A percentile compares a stretch with the other conserved stretches of the same genome.
Conservation (phyloP, 2,329 filamentous ascomycete genomes). For the Cercospora citrullina region DNA sequence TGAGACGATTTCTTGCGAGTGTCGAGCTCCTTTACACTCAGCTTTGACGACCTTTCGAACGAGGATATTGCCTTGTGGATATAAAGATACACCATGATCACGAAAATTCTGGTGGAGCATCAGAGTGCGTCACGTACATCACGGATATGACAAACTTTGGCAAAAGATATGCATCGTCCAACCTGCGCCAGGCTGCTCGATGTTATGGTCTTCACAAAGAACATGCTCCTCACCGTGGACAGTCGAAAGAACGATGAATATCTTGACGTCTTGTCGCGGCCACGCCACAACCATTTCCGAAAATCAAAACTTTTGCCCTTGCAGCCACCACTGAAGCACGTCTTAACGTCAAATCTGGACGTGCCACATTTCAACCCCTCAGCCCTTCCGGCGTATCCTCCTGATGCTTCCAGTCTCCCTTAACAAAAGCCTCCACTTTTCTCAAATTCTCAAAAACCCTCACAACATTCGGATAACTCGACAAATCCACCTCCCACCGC, state of each 20-base stretch:
- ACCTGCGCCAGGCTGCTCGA: not conserved
- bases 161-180: not conserved
- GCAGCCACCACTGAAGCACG: not conserved
- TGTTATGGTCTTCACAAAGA: not conserved
- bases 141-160: not conserved
- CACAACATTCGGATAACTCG: slow-evolving; percentile 5
- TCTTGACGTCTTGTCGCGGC: not conserved
- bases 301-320: not conserved
- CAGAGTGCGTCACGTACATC: not conserved
- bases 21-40: not conserved
- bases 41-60: not conserved
- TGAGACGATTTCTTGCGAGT: not conserved
- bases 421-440: slow-evolving; percentile 5
- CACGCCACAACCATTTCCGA: not conserved
- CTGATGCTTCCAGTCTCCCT: slow-evolving; percentile 9
- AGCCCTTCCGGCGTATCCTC: slow-evolving; percentile 12
- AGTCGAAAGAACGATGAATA: not conserved
- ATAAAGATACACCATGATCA: not conserved
- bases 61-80: not conserved
- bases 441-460: slow-evolving; percentile 7
- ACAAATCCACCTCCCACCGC: slow-evolving; percentile 16
- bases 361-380: not conserved
- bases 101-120: not conserved
- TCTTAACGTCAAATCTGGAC: not conserved
- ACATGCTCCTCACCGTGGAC: not conserved